Evolutionary conservation across 1,284 basidiomycete genomes (phyloP).

Genomic region (Ustilago hordei): DNA sequence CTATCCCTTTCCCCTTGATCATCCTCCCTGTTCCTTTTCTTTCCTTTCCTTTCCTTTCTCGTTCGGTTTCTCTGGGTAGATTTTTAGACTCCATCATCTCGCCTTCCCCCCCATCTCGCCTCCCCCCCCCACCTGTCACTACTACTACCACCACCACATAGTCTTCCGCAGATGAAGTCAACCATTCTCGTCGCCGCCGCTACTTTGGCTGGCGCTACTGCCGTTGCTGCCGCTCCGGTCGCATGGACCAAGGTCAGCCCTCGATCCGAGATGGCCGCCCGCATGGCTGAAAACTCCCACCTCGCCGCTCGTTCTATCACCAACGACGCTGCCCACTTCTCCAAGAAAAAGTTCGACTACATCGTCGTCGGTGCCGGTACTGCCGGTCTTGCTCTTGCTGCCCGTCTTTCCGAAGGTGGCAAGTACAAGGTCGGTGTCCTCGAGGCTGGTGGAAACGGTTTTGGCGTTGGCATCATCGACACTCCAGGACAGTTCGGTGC

Average conservation of each 20-base stretch:
- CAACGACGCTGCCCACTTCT: slow-evolving; percentile 34
- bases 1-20: slow-evolving; percentile 3
- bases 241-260: slow-evolving; percentile 50
- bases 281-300: slow-evolving; percentile 32
- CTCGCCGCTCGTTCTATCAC: slow-evolving; percentile 50
- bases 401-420: slow-evolving; percentile 58
- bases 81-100: neutral
- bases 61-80: neutral
- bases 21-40: neutral
- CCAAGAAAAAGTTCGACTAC: slow-evolving; percentile 65
- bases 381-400: slow-evolving; percentile 58
- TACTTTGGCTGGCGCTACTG: slow-evolving; percentile 24
- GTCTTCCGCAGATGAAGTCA: slow-evolving; percentile 36
- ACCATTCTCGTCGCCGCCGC: slow-evolving; percentile 41
- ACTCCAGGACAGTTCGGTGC: slow-evolving; percentile 60
- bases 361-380: slow-evolving; percentile 75
- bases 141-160: neutral
- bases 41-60: neutral
- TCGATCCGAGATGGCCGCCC: slow-evolving; percentile 43
- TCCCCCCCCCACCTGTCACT: neutral
- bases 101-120: neutral
- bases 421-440: slow-evolving; percentile 62
- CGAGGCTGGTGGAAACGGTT: slow-evolving; percentile 57
- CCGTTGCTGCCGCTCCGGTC: slow-evolving; percentile 44
- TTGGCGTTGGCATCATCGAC: slow-evolving; percentile 55